Base-by-base conservation (phyloP, 2,329 filamentous ascomycete species). In the Fusarium liriodendri region DNA sequence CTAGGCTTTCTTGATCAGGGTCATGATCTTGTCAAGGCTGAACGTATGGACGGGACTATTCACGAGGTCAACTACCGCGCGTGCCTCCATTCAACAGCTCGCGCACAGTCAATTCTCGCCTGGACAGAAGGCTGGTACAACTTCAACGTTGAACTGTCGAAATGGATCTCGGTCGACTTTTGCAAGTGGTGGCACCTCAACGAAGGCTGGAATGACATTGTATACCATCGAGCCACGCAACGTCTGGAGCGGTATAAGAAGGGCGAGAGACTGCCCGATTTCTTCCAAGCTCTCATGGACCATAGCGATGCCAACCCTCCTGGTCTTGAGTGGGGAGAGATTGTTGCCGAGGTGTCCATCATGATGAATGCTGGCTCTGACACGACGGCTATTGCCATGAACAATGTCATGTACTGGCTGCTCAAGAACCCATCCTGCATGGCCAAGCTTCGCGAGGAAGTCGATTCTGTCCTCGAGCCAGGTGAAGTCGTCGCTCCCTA, bases 191-290 rank as follows among this genome's bases (percentile, higher is more conserved):
- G 69, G 71, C 20, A 67, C 16, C 58, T 77, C 8, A 77, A 71
- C 80, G 83, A 84, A 38, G 81, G 82, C 47, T 88, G 83, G 77
- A 79, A 88, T 18, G 85, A 76, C 29, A 72, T 77, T 7, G 72
- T 78, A 2, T 82, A 83, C 61, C 84, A 85, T 50, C 85, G 85
- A 1, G 82, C 86, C 0, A 83, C 80, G 2, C 50, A 72, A n/a
- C 66, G 78, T 7, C 75, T 79, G 2, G 64, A 66, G 22, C 67
- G 75, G 8, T 62, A 77, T 27, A 67, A 69, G 42, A 73, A 71
- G 5, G 88, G 89, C 27, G 89, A 91, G 78, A 87, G 87, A 69
- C 82, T 90, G 0, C 85, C 89, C 52, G 89, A 91, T 73, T 90
- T 91, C 79, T 90, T 91, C 81, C 82, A 86, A 62, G 83, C 84